Conservation (phyloP, 1,284 basidiomycete genomes). For the Cerrena zonata region DNA sequence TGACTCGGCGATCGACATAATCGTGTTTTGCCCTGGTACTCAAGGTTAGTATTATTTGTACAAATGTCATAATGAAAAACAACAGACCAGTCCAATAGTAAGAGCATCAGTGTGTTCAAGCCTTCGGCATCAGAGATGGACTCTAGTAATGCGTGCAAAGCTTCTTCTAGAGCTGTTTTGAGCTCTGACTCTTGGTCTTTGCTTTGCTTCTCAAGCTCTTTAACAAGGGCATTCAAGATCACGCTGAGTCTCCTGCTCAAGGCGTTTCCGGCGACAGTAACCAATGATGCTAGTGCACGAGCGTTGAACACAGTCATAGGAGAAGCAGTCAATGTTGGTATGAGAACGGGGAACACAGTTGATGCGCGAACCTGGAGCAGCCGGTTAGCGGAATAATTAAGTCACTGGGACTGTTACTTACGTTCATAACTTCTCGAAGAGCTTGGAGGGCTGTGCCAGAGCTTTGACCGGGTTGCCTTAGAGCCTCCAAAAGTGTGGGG, state of each 20-base stretch:
- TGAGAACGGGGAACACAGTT: constrained; percentile 96
- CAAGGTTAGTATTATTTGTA: constrained; percentile 10
- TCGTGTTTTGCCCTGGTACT: constrained; percentile 72
- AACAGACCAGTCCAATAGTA: constrained; percentile 81
- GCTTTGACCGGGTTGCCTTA: constrained; percentile 83
- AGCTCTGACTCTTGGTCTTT: constrained; percentile 72
- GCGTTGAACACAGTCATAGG: constrained; percentile 96
- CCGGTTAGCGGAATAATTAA: not conserved
- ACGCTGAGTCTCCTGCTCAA: constrained; percentile 78
- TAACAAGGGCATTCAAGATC: constrained; percentile 73
- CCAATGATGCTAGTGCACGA: constrained; percentile 83
- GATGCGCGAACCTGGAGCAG: constrained; percentile 70
- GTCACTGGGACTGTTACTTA: constrained; percentile 36
- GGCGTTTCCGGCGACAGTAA: constrained; percentile 88
- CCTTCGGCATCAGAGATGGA: constrained; percentile 83
- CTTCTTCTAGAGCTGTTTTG: constrained; percentile 66
- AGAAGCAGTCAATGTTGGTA: constrained; percentile 84
- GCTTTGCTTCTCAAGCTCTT: constrained; percentile 53
- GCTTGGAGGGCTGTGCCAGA: constrained; percentile 95
- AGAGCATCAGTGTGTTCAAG: constrained; percentile 81
- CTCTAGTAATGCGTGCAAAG: constrained; percentile 65
- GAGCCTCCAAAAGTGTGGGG: constrained; percentile 88
- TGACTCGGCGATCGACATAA: constrained; percentile 65
- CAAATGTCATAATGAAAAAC: not conserved
- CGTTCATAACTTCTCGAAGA: constrained; percentile 89